Evolutionary conservation across 208 protist genomes (phyloP).

Genomic region (Phytomonas serpens): DNA sequence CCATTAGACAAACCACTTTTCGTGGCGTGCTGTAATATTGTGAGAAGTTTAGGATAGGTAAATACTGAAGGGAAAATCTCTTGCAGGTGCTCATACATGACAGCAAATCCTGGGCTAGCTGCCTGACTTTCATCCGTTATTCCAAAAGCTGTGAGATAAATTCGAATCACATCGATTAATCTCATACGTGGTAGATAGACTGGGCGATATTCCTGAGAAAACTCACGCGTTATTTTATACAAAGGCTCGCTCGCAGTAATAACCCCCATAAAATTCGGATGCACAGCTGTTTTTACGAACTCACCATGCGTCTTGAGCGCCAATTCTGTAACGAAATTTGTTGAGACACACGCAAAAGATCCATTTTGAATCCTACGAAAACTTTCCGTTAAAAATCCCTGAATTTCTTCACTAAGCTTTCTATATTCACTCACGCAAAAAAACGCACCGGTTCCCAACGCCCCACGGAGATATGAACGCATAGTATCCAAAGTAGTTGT

Average conservation of each 20-base stretch:
- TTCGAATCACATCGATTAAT: slow-evolving; percentile 26
- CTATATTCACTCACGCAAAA: slow-evolving; percentile 48
- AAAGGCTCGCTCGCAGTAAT: slow-evolving; percentile 19
- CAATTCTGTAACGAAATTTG: slow-evolving; percentile 14
- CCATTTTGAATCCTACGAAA: slow-evolving; percentile 8
- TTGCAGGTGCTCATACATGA: slow-evolving; percentile 51
- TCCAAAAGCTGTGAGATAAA: slow-evolving; percentile 39
- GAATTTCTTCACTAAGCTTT: slow-evolving; percentile 7
- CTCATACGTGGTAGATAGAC: slow-evolving; percentile 29
- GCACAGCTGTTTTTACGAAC: slow-evolving; percentile 14
- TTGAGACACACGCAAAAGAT: slow-evolving; percentile 5
- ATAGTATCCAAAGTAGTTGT: slow-evolving; percentile 27
- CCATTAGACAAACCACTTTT: not conserved
- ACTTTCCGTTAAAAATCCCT: slow-evolving; percentile 14
- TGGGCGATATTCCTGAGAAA: slow-evolving; percentile 36
- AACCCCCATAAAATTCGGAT: slow-evolving; percentile 30
- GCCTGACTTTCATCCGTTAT: slow-evolving; percentile 16
- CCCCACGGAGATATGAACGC: slow-evolving; percentile 38
- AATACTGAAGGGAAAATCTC: slow-evolving; percentile 37
- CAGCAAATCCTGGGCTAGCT: slow-evolving; percentile 19
- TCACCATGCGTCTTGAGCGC: slow-evolving; percentile 22
- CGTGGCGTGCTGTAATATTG: slow-evolving; percentile 27
- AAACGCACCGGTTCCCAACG: slow-evolving; percentile 46
- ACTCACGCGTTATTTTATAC: slow-evolving; percentile 19
- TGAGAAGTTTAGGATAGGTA: slow-evolving; percentile 28